Evolutionary conservation across 176 grass and related monocot species (phyloP).

Genomic region (Otatea glauca): DNA sequence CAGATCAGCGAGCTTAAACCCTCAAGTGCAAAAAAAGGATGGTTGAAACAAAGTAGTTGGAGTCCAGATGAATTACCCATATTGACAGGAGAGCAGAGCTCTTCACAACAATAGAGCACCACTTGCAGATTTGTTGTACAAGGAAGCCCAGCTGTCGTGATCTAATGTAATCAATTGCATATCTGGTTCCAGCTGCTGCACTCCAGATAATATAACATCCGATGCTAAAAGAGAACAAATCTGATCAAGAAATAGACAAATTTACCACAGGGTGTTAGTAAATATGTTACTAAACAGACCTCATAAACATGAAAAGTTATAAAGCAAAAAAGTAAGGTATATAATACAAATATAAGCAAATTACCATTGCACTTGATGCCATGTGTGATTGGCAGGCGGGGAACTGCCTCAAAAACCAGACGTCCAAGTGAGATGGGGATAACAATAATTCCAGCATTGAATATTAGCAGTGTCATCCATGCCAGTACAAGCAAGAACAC

Average conservation of each 20-base stretch:
- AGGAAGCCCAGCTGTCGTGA: conserved; percentile 63
- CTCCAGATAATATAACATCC: conserved; percentile 96
- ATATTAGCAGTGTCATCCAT: conserved; percentile 93
- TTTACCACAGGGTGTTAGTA: conserved; percentile 8
- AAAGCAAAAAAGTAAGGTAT: not conserved
- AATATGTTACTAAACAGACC: not conserved
- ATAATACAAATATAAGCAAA: conserved; percentile 35
- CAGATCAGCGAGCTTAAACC: not conserved
- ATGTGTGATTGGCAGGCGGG: conserved; percentile 89
- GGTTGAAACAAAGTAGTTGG: conserved; percentile 24
- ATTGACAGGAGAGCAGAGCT: conserved; percentile 82
- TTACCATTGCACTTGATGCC: conserved; percentile 99
- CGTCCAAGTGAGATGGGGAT: conserved; percentile 92
- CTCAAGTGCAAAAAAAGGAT: not conserved
- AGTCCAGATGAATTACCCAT: conserved; percentile 66
- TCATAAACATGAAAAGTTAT: not conserved
- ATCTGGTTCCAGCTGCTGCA: conserved; percentile 68
- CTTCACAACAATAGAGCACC: conserved; percentile 91
- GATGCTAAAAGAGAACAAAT: conserved; percentile 95
- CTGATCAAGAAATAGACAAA: conserved; percentile 39
- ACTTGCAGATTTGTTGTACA: conserved; percentile 80
- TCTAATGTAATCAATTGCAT: conserved; percentile 87
- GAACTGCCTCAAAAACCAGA: conserved; percentile 82
- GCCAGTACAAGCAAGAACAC: conserved; percentile 82
- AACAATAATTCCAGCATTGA: conserved; percentile 95